A percentile compares a stretch with the other conserved stretches of the same genome.
Evolutionary conservation across 192 early-diverging fungal genomes (phyloP).

Genomic region (Linderina pennispora): DNA sequence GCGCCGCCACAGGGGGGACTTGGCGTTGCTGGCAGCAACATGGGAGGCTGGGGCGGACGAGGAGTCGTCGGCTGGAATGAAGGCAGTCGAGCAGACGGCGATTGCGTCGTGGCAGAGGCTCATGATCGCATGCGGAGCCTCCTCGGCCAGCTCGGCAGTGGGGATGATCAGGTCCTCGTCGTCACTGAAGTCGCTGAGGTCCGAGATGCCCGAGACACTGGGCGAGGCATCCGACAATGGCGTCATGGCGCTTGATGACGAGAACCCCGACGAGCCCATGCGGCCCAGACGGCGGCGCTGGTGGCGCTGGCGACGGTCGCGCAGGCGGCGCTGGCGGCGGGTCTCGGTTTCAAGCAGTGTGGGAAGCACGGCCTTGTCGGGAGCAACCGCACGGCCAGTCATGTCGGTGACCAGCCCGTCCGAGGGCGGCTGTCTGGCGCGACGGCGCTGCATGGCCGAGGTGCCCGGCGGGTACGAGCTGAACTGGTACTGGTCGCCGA

Average conservation of each 20-base stretch:
- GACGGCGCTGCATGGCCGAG: conserved; percentile 46
- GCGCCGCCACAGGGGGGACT: conserved; percentile 19
- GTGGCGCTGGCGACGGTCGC: conserved; percentile 32
- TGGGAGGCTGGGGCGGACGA: conserved; percentile 19
- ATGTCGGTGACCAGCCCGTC: conserved; percentile 44
- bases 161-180: conserved; percentile 44
- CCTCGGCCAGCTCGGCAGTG: conserved; percentile 46
- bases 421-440: conserved; percentile 28
- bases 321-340: conserved; percentile 33
- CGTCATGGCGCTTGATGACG: conserved; percentile 43
- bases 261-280: conserved; percentile 19
- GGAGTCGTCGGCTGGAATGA: conserved; percentile 42
- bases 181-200: conserved; percentile 44
- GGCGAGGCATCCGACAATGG: conserved; percentile 34
- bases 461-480: conserved; percentile 48
- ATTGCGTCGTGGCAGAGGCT: conserved; percentile 62
- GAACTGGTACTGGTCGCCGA: conserved; percentile 68
- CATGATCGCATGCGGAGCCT: conserved; percentile 45
- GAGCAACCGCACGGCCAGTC: conserved; percentile 40
- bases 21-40: conserved; percentile 3
- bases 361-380: conserved; percentile 31
- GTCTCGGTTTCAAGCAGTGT: conserved; percentile 38
- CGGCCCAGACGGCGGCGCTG: conserved; percentile 37
- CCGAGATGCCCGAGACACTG: conserved; percentile 34
- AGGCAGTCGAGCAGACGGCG: conserved; percentile 78